phyloP scores from a whole-genome alignment of 2,329 filamentous ascomycete species.

The Fusarium denticulatum region DNA sequence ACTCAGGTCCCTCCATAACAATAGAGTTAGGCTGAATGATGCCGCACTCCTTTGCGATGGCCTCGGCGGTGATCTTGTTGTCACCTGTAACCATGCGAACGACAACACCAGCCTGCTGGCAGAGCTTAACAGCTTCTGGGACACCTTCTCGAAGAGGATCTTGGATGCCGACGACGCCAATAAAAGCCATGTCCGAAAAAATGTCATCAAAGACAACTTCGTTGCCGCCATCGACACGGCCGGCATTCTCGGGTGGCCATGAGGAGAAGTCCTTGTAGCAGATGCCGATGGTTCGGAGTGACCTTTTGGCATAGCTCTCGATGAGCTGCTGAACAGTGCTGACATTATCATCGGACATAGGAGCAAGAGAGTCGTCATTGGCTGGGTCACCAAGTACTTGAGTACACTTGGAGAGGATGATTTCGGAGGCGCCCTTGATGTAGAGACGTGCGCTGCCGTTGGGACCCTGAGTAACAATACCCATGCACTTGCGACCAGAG shows the following conservation, averaged over 20 bases:
- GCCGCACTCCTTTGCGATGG: conserved; percentile 82
- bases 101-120: conserved; percentile 79
- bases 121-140: conserved; percentile 75
- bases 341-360: conserved; percentile 63
- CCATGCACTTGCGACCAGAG: conserved; percentile 79
- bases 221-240: conserved; percentile 63
- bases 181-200: conserved; percentile 73
- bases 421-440: conserved; percentile 73
- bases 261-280: conserved; percentile 84
- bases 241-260: conserved; percentile 79
- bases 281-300: conserved; percentile 85
- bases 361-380: conserved; percentile 52
- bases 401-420: conserved; percentile 67
- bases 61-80: conserved; percentile 80
- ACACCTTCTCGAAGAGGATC: conserved; percentile 82
- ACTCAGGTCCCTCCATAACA: conserved; percentile 81
- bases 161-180: conserved; percentile 81
- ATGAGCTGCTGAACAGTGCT: conserved; percentile 73
- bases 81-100: conserved; percentile 90
- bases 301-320: conserved; percentile 79
- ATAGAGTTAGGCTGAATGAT: conserved; percentile 75
- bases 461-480: conserved; percentile 63
- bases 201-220: conserved; percentile 74
- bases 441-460: conserved; percentile 65
- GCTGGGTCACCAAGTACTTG: conserved; percentile 62